Conservation (phyloP, 2,329 filamentous ascomycete genomes). For the Helminthosporium solani region DNA sequence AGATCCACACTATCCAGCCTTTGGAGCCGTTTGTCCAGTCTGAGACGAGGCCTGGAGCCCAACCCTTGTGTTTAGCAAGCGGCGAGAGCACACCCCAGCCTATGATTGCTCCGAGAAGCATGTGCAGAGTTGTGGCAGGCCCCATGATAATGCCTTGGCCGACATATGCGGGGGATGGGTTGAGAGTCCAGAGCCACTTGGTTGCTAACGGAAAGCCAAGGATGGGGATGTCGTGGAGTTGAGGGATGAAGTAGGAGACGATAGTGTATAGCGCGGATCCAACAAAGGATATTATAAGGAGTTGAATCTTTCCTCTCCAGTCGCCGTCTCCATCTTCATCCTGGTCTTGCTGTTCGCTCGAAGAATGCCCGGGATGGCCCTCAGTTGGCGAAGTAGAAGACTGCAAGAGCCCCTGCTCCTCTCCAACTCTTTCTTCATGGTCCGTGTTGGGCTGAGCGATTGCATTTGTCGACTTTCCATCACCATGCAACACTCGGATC, state of each 20-base stretch:
- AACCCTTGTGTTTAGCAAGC: constrained; percentile 78
- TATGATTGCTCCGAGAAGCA: constrained; percentile 84
- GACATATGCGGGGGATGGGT: constrained; percentile 94
- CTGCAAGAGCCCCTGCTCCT: constrained; percentile 39
- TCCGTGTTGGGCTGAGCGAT: constrained; percentile 4
- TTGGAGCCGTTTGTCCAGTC: constrained; percentile 94
- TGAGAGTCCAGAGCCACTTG: constrained; percentile 92
- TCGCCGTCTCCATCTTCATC: constrained; percentile 43
- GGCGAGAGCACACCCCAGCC: constrained; percentile 93
- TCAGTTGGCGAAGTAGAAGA: constrained; percentile 19
- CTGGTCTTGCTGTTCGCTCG: constrained; percentile 15
- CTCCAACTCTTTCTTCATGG: constrained; percentile 25
- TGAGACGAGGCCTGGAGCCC: constrained; percentile 82
- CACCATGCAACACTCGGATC: constrained; percentile 83
- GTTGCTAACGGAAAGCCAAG: constrained; percentile 73
- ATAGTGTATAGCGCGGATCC: constrained; percentile 67
- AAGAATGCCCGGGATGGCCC: constrained; percentile 21
- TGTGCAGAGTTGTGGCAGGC: constrained; percentile 88
- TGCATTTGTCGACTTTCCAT: constrained; percentile 27
- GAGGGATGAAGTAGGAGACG: constrained; percentile 84
- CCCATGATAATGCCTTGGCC: constrained; percentile 99
- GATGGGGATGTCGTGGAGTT: constrained; percentile 81
- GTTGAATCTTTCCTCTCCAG: constrained; percentile 63
- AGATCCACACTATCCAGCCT: constrained; percentile 98
- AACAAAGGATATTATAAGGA: constrained; percentile 61